Evolutionary conservation across 805 yeast genomes (phyloP).

Genomic region (Yarrowia deformans): DNA sequence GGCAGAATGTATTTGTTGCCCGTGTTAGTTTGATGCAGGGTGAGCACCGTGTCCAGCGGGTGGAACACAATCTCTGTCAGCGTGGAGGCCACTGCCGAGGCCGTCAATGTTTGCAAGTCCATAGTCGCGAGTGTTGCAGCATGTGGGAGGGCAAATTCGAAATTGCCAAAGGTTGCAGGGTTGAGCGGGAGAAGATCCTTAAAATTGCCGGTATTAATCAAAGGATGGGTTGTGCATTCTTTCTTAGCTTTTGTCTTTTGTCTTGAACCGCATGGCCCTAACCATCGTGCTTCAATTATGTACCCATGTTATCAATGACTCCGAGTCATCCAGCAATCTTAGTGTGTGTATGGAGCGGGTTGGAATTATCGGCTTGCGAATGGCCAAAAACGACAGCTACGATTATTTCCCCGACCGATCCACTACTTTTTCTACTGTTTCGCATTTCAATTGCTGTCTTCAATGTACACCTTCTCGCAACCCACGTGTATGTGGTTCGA

Average conservation of each 20-base stretch:
- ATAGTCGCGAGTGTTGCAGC: conserved; percentile 42
- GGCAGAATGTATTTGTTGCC: conserved; percentile 49
- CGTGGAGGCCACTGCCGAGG: conserved; percentile 51
- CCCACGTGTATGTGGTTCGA: conserved; percentile 26
- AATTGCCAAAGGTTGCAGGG: conserved; percentile 2
- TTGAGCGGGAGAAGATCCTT: not conserved
- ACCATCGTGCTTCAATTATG: conserved; percentile 7
- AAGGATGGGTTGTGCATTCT: not conserved
- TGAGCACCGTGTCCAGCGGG: conserved; percentile 53
- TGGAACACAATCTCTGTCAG: conserved; percentile 52
- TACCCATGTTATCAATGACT: conserved; percentile 26
- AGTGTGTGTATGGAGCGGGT: not conserved
- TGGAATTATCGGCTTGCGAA: not conserved
- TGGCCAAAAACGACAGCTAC: not conserved
- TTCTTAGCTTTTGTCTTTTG: conserved; percentile 17
- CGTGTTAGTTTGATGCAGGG: conserved; percentile 51
- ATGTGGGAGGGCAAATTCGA: conserved; percentile 9
- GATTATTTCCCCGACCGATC: too few species aligned
- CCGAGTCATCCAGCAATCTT: conserved; percentile 32
- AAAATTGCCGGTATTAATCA: conserved; percentile 2
- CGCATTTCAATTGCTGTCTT: not conserved
- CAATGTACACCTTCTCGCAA: not conserved
- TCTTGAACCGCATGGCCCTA: conserved; percentile 7
- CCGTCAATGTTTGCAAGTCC: conserved; percentile 50
- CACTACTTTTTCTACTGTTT: too few species aligned